These are phyloP conservation scores for Penicillium sp. DNA, from an alignment of 2,329 filamentous ascomycete species.

Conservation along the genomic window DNA sequence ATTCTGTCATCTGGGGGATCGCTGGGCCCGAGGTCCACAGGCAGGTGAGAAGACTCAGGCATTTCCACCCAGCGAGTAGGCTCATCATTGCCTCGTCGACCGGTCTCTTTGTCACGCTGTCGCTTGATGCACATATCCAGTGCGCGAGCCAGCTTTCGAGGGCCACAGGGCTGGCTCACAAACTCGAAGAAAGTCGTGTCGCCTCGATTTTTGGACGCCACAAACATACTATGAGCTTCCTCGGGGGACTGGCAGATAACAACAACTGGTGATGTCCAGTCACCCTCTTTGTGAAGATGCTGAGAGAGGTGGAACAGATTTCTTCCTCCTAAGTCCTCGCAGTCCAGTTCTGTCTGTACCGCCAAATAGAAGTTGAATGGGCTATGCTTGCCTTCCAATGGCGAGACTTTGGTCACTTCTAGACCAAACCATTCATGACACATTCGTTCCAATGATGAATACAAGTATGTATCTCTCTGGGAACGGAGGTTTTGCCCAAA, in stretches of 20 bases:
- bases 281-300: not conserved
- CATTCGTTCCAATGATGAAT: constrained; percentile 20
- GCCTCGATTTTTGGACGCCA: constrained; percentile 2
- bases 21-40: constrained; percentile 15
- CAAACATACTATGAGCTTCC: constrained; percentile 24
- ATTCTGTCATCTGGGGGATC: constrained; percentile 20
- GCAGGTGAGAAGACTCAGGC: constrained; percentile 19
- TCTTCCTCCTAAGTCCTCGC: constrained; percentile 12
- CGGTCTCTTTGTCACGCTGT: constrained; percentile 2
- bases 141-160: constrained; percentile 34
- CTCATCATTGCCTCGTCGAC: constrained; percentile 4
- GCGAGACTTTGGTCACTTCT: constrained; percentile 7
- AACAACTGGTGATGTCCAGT: constrained; percentile 25
- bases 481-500: constrained; percentile 12
- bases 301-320: constrained; percentile 9
- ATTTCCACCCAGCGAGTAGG: constrained; percentile 23
- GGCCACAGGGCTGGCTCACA: constrained; percentile 37
- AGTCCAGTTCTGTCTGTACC: constrained; percentile 26
- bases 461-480: constrained; percentile 15
- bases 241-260: constrained; percentile 30
- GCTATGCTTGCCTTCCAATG: not conserved
- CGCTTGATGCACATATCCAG: constrained; percentile 26
- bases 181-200: constrained; percentile 28
- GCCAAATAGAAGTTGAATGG: constrained; percentile 24
- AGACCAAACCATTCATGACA: constrained; percentile 24